Percentiles rank a stretch among this genome's conserved stretches.
Evolutionary conservation across 805 yeast genomes (phyloP).

Genomic region (Clavispora asparagi): DNA sequence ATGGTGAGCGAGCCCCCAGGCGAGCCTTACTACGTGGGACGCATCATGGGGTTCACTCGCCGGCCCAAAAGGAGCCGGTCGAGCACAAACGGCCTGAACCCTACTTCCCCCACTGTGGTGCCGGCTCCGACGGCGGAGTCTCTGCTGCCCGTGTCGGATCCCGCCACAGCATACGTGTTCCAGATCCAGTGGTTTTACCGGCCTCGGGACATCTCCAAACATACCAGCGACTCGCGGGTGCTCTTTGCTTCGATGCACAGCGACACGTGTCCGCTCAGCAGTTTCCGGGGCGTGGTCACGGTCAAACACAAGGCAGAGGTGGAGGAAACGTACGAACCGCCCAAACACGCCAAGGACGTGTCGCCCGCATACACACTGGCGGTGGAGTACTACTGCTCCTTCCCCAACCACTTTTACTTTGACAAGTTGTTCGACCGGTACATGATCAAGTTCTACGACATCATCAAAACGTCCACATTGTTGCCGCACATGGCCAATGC

Average conservation of each 20-base stretch:
- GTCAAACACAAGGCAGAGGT: conserved; percentile 70
- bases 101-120: too few species aligned
- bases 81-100: too few species aligned
- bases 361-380: conserved; percentile 10
- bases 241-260: conserved; percentile 82
- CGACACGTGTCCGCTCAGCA: conserved; percentile 71
- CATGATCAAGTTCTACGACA: conserved; percentile 77
- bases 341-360: conserved; percentile 1
- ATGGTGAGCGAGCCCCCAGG: conserved; percentile 91
- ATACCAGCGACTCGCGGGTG: conserved; percentile 64
- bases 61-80: conserved; percentile 10
- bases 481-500: conserved; percentile 22
- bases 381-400: conserved; percentile 47
- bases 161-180: conserved; percentile 50
- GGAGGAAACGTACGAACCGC: conserved; percentile 30
- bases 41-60: conserved; percentile 63
- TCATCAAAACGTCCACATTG: conserved; percentile 56
- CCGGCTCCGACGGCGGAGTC: too few species aligned
- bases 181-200: conserved; percentile 90
- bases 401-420: conserved; percentile 75
- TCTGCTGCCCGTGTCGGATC: too few species aligned
- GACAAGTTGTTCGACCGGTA: conserved; percentile 82
- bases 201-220: conserved; percentile 74
- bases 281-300: conserved; percentile 69
- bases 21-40: conserved; percentile 87